Evolutionary conservation across 2,329 filamentous ascomycete genomes (phyloP).

Genomic region (Colletotrichum sp.): DNA sequence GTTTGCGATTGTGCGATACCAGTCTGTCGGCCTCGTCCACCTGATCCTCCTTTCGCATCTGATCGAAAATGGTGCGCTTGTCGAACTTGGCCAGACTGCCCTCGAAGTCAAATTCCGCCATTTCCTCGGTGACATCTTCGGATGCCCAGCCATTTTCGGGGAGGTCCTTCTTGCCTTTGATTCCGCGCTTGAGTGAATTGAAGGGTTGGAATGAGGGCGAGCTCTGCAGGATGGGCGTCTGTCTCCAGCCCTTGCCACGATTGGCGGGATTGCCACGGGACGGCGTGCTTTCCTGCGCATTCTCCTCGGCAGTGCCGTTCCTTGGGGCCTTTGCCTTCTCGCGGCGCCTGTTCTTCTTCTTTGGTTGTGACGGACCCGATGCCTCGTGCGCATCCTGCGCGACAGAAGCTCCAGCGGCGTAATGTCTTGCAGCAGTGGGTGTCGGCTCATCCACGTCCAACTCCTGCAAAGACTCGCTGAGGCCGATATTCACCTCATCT

Average conservation of each 20-base stretch:
- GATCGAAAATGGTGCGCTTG: slow-evolving; percentile 88
- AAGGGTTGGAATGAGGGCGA: slow-evolving; percentile 69
- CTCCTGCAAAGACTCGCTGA: slow-evolving; percentile 25
- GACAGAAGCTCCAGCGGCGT: neutral
- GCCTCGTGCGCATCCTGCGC: slow-evolving; percentile 9
- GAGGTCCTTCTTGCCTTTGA: slow-evolving; percentile 45
- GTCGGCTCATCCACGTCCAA: slow-evolving; percentile 27
- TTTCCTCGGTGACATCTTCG: slow-evolving; percentile 92
- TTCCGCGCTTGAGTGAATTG: slow-evolving; percentile 61
- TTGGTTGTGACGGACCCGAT: slow-evolving; percentile 23
- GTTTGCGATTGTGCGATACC: slow-evolving; percentile 82
- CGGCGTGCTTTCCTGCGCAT: slow-evolving; percentile 16
- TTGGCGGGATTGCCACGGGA: slow-evolving; percentile 7
- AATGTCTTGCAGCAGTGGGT: slow-evolving; percentile 23
- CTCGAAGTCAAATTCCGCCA: slow-evolving; percentile 94
- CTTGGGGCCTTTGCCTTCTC: slow-evolving; percentile 37
- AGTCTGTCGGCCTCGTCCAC: slow-evolving; percentile 91
- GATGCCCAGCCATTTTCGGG: slow-evolving; percentile 88
- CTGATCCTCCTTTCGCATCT: slow-evolving; percentile 87
- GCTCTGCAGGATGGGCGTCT: slow-evolving; percentile 65
- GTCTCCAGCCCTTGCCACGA: slow-evolving; percentile 61
- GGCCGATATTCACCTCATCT: neutral
- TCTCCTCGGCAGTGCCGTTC: slow-evolving; percentile 21
- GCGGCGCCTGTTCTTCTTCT: slow-evolving; percentile 30
- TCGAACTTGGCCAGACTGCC: slow-evolving; percentile 92